A percentile compares a stretch with the other conserved stretches of the same genome.
phyloP scores from a whole-genome alignment of 2,329 filamentous ascomycete species.

The Paecilomyces dactylethromorphus region DNA sequence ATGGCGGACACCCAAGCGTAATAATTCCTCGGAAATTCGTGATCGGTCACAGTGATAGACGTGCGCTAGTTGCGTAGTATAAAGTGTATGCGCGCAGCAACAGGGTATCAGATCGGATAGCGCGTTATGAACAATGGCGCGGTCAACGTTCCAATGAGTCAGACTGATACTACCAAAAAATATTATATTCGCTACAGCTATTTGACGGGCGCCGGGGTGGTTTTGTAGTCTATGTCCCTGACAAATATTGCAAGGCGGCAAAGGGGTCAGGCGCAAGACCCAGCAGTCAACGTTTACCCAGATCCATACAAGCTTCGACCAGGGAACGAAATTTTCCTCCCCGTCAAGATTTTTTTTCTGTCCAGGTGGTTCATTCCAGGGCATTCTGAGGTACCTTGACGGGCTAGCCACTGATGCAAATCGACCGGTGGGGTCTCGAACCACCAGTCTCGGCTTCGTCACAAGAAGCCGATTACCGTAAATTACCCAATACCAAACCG shows the following conservation, averaged over 20 bases:
- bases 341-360: neutral
- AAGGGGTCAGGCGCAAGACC: neutral
- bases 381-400: neutral
- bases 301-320: neutral
- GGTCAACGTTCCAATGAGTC: neutral
- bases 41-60: neutral
- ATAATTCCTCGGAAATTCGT: neutral
- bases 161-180: neutral
- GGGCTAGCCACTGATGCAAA: neutral
- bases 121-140: neutral
- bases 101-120: neutral
- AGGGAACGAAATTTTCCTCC: neutral
- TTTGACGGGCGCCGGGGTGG: neutral
- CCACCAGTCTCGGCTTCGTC: neutral
- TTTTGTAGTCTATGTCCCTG: neutral
- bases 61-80: neutral
- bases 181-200: neutral
- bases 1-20: neutral
- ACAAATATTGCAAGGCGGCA: neutral
- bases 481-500: neutral
- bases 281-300: neutral
- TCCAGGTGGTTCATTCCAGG: neutral
- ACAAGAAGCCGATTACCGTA: neutral
- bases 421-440: neutral
- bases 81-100: neutral